Percentiles rank a stretch among this genome's conserved stretches.
phyloP scores from a whole-genome alignment of 2,329 filamentous ascomycete species.

The Aaosphaeria pasadenensis region DNA sequence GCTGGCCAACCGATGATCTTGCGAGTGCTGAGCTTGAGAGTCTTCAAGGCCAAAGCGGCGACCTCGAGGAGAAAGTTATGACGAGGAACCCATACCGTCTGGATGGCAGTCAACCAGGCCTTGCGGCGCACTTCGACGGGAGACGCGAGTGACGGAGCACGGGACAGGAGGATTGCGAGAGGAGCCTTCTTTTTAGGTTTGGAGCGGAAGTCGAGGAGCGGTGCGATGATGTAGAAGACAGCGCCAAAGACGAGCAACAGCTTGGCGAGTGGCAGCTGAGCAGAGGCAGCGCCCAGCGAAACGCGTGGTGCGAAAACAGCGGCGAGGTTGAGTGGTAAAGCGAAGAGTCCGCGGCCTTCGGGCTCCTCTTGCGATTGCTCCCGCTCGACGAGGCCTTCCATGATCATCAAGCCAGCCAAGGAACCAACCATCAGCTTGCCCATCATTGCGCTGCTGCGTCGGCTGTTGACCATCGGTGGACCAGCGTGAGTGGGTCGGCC shows the following conservation, averaged over 20 bases:
- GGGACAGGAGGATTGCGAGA: conserved; percentile 39
- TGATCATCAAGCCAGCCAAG: conserved; percentile 84
- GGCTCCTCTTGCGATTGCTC: conserved; percentile 53
- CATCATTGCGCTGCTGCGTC: conserved; percentile 50
- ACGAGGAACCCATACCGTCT: conserved; percentile 86
- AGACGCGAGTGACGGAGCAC: conserved; percentile 70
- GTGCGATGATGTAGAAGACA: conserved; percentile 55
- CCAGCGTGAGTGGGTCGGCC: conserved; percentile 18
- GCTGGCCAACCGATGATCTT: conserved; percentile 73
- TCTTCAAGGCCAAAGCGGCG: conserved; percentile 75
- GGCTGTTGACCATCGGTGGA: conserved; percentile 39
- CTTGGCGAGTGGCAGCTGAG: conserved; percentile 47
- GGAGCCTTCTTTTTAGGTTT: conserved; percentile 50
- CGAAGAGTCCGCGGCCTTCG: conserved; percentile 40
- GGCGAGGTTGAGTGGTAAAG: conserved; percentile 37
- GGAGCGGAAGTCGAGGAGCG: conserved; percentile 56
- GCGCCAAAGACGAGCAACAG: conserved; percentile 51
- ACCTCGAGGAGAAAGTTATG: conserved; percentile 85
- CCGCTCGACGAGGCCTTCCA: conserved; percentile 71
- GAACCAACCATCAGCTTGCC: conserved; percentile 90
- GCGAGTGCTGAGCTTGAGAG: conserved; percentile 74
- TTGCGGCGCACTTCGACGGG: conserved; percentile 82
- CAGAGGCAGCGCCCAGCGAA: conserved; percentile 27
- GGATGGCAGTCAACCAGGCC: conserved; percentile 90
- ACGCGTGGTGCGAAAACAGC: conserved; percentile 28